These are phyloP conservation scores for Combretum micranthum DNA, from an alignment of 345 rosid species.

Conservation along the genomic window DNA sequence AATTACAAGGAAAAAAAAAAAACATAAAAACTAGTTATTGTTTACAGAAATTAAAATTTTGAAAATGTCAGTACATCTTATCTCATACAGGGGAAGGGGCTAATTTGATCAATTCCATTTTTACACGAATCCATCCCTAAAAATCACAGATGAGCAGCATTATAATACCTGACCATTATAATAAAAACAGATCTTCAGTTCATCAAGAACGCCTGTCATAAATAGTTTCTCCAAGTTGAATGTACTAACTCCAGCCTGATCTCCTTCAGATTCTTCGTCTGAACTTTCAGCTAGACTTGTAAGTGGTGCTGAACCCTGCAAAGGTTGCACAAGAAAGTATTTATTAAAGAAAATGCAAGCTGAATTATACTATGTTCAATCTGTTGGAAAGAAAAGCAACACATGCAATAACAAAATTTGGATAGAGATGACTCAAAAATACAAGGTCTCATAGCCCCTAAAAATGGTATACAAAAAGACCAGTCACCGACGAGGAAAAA, in stretches of 20 bases:
- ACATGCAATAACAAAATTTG: too few species aligned
- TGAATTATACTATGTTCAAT: neutral
- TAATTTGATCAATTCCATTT: too few species aligned
- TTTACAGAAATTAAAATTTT: too few species aligned
- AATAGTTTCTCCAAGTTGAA: conserved; percentile 55
- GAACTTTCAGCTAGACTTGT: conserved; percentile 83
- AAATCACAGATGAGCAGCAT: too few species aligned
- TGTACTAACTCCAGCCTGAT: conserved; percentile 27
- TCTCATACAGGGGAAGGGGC: too few species aligned
- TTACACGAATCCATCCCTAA: conserved; percentile 2
- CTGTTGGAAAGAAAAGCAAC: neutral
- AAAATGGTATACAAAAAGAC: too few species aligned
- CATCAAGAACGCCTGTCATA: conserved; percentile 86
- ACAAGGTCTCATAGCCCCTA: too few species aligned
- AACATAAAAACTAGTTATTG: too few species aligned
- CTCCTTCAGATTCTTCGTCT: conserved; percentile 54
- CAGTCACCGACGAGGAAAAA: too few species aligned
- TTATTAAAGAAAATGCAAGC: neutral
- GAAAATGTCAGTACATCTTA: too few species aligned
- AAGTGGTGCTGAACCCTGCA: conserved; percentile 81
- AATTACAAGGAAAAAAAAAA: too few species aligned
- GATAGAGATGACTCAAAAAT: too few species aligned
- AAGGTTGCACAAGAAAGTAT: neutral
- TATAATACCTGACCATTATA: conserved; percentile 53
- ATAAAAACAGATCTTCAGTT: conserved; percentile 69